Evolutionary conservation across 495 filamentous ascomycete species (phyloP), one percentile per base, ranked within the genome.

Genomic region (Tirmania nivea): DNA sequence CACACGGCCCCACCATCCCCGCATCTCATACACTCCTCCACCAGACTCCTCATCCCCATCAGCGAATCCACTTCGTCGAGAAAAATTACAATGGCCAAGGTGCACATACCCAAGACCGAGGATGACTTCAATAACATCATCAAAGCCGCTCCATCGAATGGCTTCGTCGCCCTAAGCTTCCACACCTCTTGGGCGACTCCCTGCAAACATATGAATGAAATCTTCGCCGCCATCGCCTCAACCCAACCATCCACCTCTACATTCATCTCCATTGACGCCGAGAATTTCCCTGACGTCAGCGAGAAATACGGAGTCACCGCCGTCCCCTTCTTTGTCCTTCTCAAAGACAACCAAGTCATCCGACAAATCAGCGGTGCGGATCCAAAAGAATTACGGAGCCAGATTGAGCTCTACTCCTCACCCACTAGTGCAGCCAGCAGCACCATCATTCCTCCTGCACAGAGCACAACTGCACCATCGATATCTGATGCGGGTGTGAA

Each of bases 111-210:
- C 69, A 73, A 70, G 49, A 74, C 71, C 52, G 77, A 81, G 55
- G 68, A 72, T 54, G 75, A 75, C 58, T 96, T 90, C 76, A 66
- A 73, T 37, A 59, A 73, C 35, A 72, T 82, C 64, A 65, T 84
- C 53, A 66, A 72, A 50, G 70, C 78, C 17, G 73, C 88, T 14
- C 76, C 83, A 0, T 59, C 78, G 5, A 72, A 78, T 7, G 73
- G 81, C 10, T 75, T 94, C 36, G 69, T 84, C 50, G 76, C 94
- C 59, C 75, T 94, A 60, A 94, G 86, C 66, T 96, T 96, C 71
- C 80, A 94, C 68, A 83, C 92, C 0, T 81, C 86, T 60, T 96
- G 92, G 90, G 90, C 92, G n/a, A 85, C 83, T 34, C 90, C 87
- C 11, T 96, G 90, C 71, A 75, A 81, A 52, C 87, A 94, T 68